These are phyloP conservation scores for Abortiporus biennis DNA, from an alignment of 1,284 basidiomycete species.

Conservation along the genomic window DNA sequence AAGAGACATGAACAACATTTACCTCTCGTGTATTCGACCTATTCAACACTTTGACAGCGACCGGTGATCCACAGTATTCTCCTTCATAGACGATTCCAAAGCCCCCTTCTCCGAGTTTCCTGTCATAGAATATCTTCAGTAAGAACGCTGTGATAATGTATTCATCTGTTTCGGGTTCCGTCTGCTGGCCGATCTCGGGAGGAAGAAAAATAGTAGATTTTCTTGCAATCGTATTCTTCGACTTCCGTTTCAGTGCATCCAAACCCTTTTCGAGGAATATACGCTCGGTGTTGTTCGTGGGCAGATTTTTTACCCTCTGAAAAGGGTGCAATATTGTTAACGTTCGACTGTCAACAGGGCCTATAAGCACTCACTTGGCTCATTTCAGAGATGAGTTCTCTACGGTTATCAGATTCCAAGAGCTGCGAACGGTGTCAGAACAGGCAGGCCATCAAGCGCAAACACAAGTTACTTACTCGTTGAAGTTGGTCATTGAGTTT, in stretches of 20 bases:
- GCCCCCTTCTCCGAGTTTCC: constrained; percentile 11
- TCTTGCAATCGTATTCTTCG: too few relatives aligned
- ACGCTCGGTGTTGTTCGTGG: too few relatives aligned
- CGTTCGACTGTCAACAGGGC: too few relatives aligned
- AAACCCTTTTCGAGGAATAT: constrained; percentile 7
- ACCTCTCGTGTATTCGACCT: background rate
- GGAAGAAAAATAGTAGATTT: too few relatives aligned
- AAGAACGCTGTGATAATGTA: constrained; percentile 13
- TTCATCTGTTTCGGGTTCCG: constrained; percentile 3
- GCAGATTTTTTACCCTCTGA: too few relatives aligned
- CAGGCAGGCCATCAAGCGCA: background rate
- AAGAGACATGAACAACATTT: background rate
- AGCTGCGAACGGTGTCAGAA: background rate
- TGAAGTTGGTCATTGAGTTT: background rate
- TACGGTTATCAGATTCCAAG: too few relatives aligned
- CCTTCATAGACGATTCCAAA: constrained; percentile 12
- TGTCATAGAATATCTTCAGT: constrained; percentile 9
- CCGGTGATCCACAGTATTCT: constrained; percentile 7
- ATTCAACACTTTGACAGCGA: constrained; percentile 14
- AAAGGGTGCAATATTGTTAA: too few relatives aligned
- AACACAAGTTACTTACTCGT: background rate
- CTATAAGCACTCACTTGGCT: too few relatives aligned
- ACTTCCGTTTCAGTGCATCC: constrained; percentile 6
- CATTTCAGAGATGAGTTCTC: too few relatives aligned
- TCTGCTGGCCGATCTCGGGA: background rate